Base-by-base conservation (phyloP, 1,139 yeast species). In the Entelexis paramagnoliae region DNA sequence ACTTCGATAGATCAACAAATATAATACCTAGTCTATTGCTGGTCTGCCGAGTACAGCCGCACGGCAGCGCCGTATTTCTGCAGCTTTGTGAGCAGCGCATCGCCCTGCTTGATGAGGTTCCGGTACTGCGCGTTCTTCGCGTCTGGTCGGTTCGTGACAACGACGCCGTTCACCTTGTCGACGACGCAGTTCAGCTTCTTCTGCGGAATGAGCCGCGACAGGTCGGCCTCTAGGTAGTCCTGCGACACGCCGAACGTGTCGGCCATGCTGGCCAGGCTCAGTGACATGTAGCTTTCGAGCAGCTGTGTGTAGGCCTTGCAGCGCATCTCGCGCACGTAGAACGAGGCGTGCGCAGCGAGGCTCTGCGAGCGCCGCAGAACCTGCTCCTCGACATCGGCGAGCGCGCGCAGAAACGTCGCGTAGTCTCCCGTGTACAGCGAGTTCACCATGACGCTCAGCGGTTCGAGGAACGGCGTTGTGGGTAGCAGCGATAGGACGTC, bases 11-110 rank as follows among this genome's bases (percentile, higher is more conserved):
- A 4, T 4, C 24, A 22, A 22, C 24, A 22, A 4, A 22, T 22
- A 22, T 22, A 5, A 9, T 13, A 41, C 29, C 9, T 19, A 46
- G 9, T 17, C 13, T 34, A 50, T 30, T 51, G 53, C 24, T 57
- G 62, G 54, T 88, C 96, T 34, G 95, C 87, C 46, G 97, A 96
- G 64, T 94, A 83, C 63, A 91, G 77, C 67, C 93, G 84, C 50
- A 91, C 97, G 16, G 97, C 96, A 38, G 97, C 96, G 48, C 96
- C 96, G 64, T 91, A 91, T 69, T 89, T 91, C 66, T 93, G 98
- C 64, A 93, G 76, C 68, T 91, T 91, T 30, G 98, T 91, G 68
- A 93, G 79, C 62, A 93, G 74, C 14, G 81, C 80, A 66, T 93
- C 98, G 57, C 98, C 98, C 66, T 84, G 95, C 67, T 86, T 87